Conservation (phyloP, 345 rosid genomes). For the Cochlearia excelsa region DNA sequence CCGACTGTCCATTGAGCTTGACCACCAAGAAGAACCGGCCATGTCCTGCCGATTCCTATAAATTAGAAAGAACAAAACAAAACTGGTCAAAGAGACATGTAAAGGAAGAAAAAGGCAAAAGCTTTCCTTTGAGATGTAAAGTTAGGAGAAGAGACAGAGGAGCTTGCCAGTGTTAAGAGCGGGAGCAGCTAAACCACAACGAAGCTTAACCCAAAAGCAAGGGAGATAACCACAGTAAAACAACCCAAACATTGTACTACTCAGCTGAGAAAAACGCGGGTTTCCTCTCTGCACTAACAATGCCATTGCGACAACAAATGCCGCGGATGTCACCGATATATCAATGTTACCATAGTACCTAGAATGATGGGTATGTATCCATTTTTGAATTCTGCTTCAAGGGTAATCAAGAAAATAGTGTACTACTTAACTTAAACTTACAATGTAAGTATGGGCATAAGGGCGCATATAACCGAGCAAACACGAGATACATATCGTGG, state of each 20-base stretch:
- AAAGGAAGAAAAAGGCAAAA: background rate
- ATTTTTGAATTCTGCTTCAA: background rate
- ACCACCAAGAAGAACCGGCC: conserved; percentile 88
- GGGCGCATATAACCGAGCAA: conserved; percentile 76
- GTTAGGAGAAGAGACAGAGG: conserved; percentile 16
- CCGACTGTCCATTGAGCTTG: conserved; percentile 96
- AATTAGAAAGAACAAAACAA: conserved; percentile 23
- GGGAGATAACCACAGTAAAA: conserved; percentile 92
- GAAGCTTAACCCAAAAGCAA: conserved; percentile 92
- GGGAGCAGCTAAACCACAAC: conserved; percentile 79
- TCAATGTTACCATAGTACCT: conserved; percentile 90
- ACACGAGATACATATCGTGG: conserved; percentile 85
- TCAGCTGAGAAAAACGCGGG: conserved; percentile 91
- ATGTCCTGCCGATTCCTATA: conserved; percentile 51
- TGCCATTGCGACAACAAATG: conserved; percentile 73
- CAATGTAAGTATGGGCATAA: conserved; percentile 85
- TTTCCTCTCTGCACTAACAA: conserved; percentile 82
- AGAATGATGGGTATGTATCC: conserved; percentile 5
- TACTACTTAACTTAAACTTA: conserved; percentile 37
- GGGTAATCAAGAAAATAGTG: background rate
- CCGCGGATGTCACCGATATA: conserved; percentile 71
- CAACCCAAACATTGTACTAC: conserved; percentile 83
- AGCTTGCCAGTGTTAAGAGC: conserved; percentile 75
- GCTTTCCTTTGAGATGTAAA: background rate
- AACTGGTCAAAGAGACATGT: conserved; percentile 17